These are phyloP conservation scores for Sphaerulina musiva DNA, from an alignment of 2,329 filamentous ascomycete genomes.

Conservation along the genomic window DNA sequence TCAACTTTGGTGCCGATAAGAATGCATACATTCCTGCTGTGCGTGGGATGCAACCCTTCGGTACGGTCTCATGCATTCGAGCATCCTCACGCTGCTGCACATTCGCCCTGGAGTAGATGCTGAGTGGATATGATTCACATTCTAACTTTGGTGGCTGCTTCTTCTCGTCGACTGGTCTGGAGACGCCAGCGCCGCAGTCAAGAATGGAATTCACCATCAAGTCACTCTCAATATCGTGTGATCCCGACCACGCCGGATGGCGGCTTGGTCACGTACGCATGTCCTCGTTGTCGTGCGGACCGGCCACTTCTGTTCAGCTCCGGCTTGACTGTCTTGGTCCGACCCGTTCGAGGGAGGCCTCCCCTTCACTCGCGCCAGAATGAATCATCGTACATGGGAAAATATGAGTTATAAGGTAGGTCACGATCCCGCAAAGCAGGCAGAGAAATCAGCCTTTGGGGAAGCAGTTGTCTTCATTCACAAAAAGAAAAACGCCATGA, in stretches of 20 bases:
- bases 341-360: neutral
- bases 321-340: neutral
- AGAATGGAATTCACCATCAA: neutral
- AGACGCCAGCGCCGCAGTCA: conserved; percentile 1
- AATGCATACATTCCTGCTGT: neutral
- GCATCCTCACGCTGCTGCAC: neutral
- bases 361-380: no score
- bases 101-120: no score
- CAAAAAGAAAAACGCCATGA: neutral
- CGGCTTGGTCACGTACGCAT: neutral
- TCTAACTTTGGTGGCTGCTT: neutral
- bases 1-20: neutral
- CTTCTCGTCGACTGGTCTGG: neutral
- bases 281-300: neutral
- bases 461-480: neutral
- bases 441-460: neutral
- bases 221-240: neutral
- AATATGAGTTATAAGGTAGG: neutral
- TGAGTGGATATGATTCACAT: neutral
- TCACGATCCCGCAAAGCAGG: neutral
- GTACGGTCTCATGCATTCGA: neutral
- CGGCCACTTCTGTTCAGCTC: neutral
- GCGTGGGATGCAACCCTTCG: neutral
- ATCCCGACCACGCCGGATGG: neutral
- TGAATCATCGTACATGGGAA: neutral